A percentile compares a stretch with the other conserved stretches of the same genome.
phyloP scores from a whole-genome alignment of 2,329 filamentous ascomycete genomes.

The Zymoseptoria passerinii region DNA sequence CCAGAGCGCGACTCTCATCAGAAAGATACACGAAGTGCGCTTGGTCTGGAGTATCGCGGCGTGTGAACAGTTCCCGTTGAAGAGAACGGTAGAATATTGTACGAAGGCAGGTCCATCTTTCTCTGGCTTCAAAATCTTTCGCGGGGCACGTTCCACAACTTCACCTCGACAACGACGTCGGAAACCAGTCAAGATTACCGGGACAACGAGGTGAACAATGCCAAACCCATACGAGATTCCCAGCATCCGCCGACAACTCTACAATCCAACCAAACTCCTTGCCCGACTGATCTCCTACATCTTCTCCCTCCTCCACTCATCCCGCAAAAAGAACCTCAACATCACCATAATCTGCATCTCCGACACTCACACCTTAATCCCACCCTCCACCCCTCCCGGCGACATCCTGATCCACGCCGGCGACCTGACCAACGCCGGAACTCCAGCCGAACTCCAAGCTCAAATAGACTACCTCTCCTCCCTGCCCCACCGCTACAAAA shows the following conservation, averaged over 20 bases:
- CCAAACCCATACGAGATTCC: slow-evolving; percentile 17
- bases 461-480: slow-evolving; percentile 73
- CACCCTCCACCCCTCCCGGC: slow-evolving; percentile 55
- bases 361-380: slow-evolving; percentile 67
- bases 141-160: neutral
- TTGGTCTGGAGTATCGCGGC: no score
- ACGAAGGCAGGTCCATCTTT: neutral
- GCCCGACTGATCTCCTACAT: slow-evolving; percentile 35
- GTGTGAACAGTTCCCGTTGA: neutral
- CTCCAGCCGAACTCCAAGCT: slow-evolving; percentile 63
- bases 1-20: neutral
- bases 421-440: slow-evolving; percentile 70
- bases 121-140: neutral
- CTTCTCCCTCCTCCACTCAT: slow-evolving; percentile 59
- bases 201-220: neutral
- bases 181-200: neutral
- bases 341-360: slow-evolving; percentile 81
- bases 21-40: no score
- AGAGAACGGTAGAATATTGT: neutral
- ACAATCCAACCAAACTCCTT: slow-evolving; percentile 34
- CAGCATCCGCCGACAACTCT: slow-evolving; percentile 18
- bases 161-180: neutral
- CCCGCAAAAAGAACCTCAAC: slow-evolving; percentile 45
- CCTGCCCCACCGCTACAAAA: slow-evolving; percentile 69
- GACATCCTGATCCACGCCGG: slow-evolving; percentile 87